Conservation (phyloP, 2,329 filamentous ascomycete genomes). For the Stagonosporopsis tanaceti region DNA sequence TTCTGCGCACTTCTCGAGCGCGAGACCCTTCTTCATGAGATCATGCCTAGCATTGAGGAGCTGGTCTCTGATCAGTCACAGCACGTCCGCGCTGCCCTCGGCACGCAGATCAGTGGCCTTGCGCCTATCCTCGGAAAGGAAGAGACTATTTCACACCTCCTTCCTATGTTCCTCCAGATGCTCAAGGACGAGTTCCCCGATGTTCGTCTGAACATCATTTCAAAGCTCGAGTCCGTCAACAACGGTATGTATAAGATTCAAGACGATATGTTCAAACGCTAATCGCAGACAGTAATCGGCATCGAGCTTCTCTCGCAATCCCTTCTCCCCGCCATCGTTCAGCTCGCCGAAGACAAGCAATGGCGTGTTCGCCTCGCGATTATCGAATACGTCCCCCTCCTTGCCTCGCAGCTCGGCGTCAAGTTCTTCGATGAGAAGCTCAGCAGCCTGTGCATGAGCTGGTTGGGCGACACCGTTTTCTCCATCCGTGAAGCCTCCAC, state of each 20-base stretch:
- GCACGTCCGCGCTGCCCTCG: constrained; percentile 93
- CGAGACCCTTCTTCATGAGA: constrained; percentile 87
- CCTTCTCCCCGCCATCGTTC: constrained; percentile 94
- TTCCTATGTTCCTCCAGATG: constrained; percentile 99
- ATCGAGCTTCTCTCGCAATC: constrained; percentile 97
- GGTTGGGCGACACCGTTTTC: constrained; percentile 98
- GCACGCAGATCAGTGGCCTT: constrained; percentile 95
- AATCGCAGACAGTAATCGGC: constrained; percentile 76
- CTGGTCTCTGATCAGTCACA: constrained; percentile 95
- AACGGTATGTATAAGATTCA: constrained; percentile 68
- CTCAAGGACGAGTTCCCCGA: constrained; percentile 99
- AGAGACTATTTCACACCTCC: constrained; percentile 94
- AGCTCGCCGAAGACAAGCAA: constrained; percentile 98
- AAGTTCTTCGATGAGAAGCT: constrained; percentile 99
- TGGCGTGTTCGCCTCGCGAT: constrained; percentile 98
- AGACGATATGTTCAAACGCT: constrained; percentile 9
- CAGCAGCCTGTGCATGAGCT: constrained; percentile 94
- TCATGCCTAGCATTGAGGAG: constrained; percentile 96
- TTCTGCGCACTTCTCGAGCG: constrained; percentile 92
- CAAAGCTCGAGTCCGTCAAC: constrained; percentile 98
- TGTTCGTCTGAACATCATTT: constrained; percentile 97
- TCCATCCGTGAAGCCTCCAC: constrained; percentile 98
- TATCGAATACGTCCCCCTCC: constrained; percentile 97
- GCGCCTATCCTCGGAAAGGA: constrained; percentile 98
- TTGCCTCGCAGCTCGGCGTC: constrained; percentile 93